These are phyloP conservation scores for Dactylellina cionopaga DNA, from an alignment of 2,329 filamentous ascomycete genomes.

Conservation along the genomic window DNA sequence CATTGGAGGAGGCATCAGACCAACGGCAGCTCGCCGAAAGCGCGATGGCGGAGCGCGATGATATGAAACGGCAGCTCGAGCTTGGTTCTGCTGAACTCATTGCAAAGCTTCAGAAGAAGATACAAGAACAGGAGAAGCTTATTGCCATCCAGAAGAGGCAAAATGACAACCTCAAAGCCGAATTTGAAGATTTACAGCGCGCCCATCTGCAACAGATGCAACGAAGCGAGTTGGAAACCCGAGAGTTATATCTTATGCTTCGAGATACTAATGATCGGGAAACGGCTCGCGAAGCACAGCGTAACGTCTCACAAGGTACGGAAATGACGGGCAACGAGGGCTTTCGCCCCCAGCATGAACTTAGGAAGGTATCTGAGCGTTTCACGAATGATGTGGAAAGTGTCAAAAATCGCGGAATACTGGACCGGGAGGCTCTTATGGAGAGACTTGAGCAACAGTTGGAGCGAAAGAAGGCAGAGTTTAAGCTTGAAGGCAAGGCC, in stretches of 20 bases:
- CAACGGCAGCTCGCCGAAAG: slow-evolving; percentile 92
- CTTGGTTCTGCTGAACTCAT: slow-evolving; percentile 93
- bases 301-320: slow-evolving; percentile 39
- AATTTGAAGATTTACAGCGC: slow-evolving; percentile 73
- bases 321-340: no score
- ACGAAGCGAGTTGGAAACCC: slow-evolving; percentile 92
- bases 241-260: slow-evolving; percentile 97
- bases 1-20: slow-evolving; percentile 89
- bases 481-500: slow-evolving; percentile 91
- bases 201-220: slow-evolving; percentile 78
- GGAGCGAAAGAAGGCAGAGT: slow-evolving; percentile 96
- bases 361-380: slow-evolving; percentile 62
- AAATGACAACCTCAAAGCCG: slow-evolving; percentile 85
- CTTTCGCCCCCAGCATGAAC: slow-evolving; percentile 64
- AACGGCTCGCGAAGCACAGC: slow-evolving; percentile 71
- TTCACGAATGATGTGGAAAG: slow-evolving; percentile 70
- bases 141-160: slow-evolving; percentile 89
- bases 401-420: slow-evolving; percentile 84
- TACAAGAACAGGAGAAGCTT: slow-evolving; percentile 90
- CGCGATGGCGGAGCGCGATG: slow-evolving; percentile 94
- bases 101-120: slow-evolving; percentile 87
- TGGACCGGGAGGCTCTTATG: slow-evolving; percentile 92
- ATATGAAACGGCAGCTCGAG: slow-evolving; percentile 87
- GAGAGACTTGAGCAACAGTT: slow-evolving; percentile 93
- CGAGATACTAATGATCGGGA: slow-evolving; percentile 95